Percentiles rank a stretch among this genome's conserved stretches.
Conservation (phyloP, 371 early-diverging fungal genomes). For the Apophysomyces ossiformis region DNA sequence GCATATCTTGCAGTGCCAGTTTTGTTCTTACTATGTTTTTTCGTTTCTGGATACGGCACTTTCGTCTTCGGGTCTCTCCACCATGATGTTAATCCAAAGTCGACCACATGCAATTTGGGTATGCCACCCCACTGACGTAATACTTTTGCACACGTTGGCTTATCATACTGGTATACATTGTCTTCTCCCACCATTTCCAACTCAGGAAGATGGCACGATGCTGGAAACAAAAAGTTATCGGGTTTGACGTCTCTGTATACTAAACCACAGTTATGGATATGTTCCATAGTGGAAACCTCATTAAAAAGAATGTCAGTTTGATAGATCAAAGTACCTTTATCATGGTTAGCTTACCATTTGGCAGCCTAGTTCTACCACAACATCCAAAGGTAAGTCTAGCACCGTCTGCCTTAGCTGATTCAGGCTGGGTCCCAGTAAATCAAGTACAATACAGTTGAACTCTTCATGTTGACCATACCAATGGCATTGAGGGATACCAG, state of each 20-base stretch:
- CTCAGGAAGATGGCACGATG: constrained; percentile 38
- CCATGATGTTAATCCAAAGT: constrained; percentile 60
- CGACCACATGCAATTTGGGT: constrained; percentile 49
- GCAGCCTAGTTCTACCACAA: constrained; percentile 57
- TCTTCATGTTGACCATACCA: constrained; percentile 95
- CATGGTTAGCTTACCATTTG: constrained; percentile 53
- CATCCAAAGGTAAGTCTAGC: constrained; percentile 48
- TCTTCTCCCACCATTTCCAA: constrained; percentile 32
- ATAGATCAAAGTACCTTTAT: background rate
- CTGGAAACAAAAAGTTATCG: constrained; percentile 93
- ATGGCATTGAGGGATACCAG: constrained; percentile 84
- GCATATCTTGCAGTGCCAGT: constrained; percentile 73
- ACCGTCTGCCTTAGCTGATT: constrained; percentile 79
- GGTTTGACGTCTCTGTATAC: constrained; percentile 90
- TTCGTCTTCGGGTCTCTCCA: constrained; percentile 56
- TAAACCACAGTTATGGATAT: constrained; percentile 90
- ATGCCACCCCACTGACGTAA: constrained; percentile 28
- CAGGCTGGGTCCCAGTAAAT: constrained; percentile 94
- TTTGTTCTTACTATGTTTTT: constrained; percentile 50
- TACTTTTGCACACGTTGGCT: constrained; percentile 18
- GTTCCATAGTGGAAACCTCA: constrained; percentile 95
- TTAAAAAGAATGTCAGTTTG: background rate
- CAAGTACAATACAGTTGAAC: constrained; percentile 93
- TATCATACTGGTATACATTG: constrained; percentile 17
- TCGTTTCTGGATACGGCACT: constrained; percentile 52